A percentile compares a stretch with the other conserved stretches of the same genome.
Conservation (phyloP, 2,329 filamentous ascomycete species). For the Plectosphaerella cucumerina region DNA sequence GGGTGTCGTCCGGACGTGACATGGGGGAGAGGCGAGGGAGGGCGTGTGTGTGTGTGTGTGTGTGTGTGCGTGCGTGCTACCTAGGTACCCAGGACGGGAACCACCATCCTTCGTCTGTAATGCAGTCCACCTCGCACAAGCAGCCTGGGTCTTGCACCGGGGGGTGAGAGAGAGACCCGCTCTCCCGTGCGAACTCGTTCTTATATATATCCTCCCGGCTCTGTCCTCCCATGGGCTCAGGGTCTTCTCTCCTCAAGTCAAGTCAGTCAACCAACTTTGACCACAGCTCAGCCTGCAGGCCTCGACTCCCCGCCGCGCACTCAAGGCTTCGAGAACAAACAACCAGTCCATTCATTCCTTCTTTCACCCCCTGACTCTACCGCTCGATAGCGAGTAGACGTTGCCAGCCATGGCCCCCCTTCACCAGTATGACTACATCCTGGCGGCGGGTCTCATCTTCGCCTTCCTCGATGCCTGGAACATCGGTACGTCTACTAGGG, state of each 20-base stretch:
- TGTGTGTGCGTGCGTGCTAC: neutral
- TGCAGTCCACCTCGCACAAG: neutral
- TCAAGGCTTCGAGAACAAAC: neutral
- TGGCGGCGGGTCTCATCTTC: slow-evolving; percentile 61
- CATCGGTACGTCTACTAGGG: slow-evolving; percentile 38
- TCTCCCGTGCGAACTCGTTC: no score
- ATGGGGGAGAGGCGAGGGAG: neutral
- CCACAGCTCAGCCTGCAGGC: neutral
- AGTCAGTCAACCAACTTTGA: neutral
- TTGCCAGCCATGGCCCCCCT: slow-evolving; percentile 28
- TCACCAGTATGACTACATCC: slow-evolving; percentile 57
- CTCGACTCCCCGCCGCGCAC: neutral
- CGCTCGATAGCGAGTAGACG: neutral
- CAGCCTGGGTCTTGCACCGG: no score
- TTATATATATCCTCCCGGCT: neutral
- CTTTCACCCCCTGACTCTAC: neutral
- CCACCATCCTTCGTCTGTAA: neutral
- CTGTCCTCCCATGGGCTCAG: neutral
- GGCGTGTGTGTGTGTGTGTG: neutral
- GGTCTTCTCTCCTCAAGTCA: neutral
- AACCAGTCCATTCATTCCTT: neutral
- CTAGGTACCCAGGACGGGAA: neutral
- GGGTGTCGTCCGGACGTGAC: neutral
- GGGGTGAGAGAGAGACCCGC: no score
- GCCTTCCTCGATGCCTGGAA: slow-evolving; percentile 65